Base-by-base conservation (phyloP, 2,329 filamentous ascomycete genomes). In the Sporothrix curviconia region DNA sequence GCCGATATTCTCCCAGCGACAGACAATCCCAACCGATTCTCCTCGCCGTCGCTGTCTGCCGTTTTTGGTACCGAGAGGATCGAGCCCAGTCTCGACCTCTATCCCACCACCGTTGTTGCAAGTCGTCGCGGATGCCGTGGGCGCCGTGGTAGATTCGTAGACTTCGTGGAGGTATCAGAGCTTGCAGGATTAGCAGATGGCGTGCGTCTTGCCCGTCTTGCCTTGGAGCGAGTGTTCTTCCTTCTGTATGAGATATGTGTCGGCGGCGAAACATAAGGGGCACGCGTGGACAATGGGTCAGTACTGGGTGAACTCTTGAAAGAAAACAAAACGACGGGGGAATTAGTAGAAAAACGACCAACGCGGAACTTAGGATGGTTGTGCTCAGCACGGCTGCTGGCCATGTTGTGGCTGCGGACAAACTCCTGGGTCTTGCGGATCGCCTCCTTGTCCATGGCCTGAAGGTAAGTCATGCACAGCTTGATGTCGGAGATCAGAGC, bases 211-310 rank as follows among this genome's bases (percentile, higher is more conserved):
- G 56, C 90, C 92, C 58, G 83, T 82, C 82, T 94, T 92, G 15
- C 89, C 92, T 74, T 95, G 90, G 64, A 97, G 75, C 58, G 87
- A 92, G 73, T 97, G 92, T 65, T 83, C 82, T 75, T 96, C 91
- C 62, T 86, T 82, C 73, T 85, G 28, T n/a, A n/a, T n/a, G n/a
- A n/a, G n/a, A n/a, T n/a, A n/a, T n/a, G n/a, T n/a, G n/a, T n/a
- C n/a, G n/a, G n/a, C n/a, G n/a, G n/a, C n/a, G n/a, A n/a, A n/a
- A n/a, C n/a, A n/a, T n/a, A 14, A 15, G 32, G 42, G 55, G 1
- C 34, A 22, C 8, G 58, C 24, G 11, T 15, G n/a, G 11, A 11
- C 25, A 3, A 40, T 15, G 14, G 22, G 51, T 52, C 9, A 60
- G 61, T 14, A 60, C 25, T 12, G 22, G n/a, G 11, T n/a, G 30